These are phyloP conservation scores for Xylaria sp. DNA, from an alignment of 2,329 filamentous ascomycete species.

Conservation along the genomic window DNA sequence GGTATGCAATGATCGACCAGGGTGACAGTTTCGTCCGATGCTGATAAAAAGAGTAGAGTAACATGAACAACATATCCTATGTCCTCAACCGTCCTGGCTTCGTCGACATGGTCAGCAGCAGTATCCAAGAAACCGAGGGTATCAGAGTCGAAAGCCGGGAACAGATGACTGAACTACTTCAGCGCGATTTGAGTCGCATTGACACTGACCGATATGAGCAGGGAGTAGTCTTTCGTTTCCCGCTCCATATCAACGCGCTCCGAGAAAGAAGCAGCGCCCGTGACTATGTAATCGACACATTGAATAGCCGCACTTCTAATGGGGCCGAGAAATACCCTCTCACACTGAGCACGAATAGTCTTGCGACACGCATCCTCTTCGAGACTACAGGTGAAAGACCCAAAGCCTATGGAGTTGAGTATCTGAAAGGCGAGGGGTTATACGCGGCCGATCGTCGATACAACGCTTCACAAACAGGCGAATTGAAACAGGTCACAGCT, in stretches of 20 bases:
- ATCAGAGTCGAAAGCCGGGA: background rate
- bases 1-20: background rate
- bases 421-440: constrained; percentile 25
- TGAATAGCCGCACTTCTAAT: background rate
- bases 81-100: background rate
- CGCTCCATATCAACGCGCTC: background rate
- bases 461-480: constrained; percentile 3
- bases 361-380: constrained; percentile 1
- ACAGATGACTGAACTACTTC: background rate
- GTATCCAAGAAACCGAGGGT: background rate
- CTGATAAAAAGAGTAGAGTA: background rate
- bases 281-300: constrained; percentile 10
- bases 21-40: background rate
- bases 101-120: background rate
- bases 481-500: constrained; percentile 15
- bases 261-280: background rate
- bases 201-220: background rate
- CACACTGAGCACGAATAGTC: background rate
- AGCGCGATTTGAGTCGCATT: background rate
- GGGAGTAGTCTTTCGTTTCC: background rate
- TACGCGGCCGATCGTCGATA: constrained; percentile 30
- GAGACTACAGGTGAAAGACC: constrained; percentile 13
- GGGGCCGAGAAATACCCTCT: constrained; percentile 11
- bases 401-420: constrained; percentile 25
- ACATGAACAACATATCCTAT: background rate